Evolutionary conservation across 148 eudicot species (phyloP).

Genomic region (Bassia scoparia): DNA sequence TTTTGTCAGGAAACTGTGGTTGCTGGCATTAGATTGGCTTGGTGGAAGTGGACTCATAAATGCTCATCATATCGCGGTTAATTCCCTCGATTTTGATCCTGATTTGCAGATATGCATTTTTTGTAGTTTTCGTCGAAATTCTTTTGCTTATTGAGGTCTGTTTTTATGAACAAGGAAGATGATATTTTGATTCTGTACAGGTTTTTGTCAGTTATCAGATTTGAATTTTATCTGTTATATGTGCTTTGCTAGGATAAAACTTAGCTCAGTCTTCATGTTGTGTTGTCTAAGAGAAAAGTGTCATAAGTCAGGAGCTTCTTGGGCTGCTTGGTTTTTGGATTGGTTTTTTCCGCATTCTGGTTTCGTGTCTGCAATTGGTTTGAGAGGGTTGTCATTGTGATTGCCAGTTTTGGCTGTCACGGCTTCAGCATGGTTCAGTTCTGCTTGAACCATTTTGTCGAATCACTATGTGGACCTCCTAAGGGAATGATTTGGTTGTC

Average conservation of each 20-base stretch:
- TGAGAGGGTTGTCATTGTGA: constrained; percentile 37
- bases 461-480: constrained; percentile 39
- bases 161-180: constrained; percentile 39
- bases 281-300: constrained; percentile 40
- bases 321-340: constrained; percentile 42
- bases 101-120: constrained; percentile 48
- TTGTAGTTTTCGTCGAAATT: constrained; percentile 46
- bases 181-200: constrained; percentile 38
- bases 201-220: constrained; percentile 47
- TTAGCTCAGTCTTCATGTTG: constrained; percentile 44
- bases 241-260: constrained; percentile 46
- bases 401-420: constrained; percentile 37
- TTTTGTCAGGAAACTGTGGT: constrained; percentile 45
- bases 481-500: constrained; percentile 45
- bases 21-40: constrained; percentile 47
- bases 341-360: constrained; percentile 50
- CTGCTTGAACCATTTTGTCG: constrained; percentile 47
- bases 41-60: constrained; percentile 60
- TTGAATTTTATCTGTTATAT: constrained; percentile 49
- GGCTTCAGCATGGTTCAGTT: constrained; percentile 54
- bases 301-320: constrained; percentile 39
- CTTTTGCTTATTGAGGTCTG: constrained; percentile 39
- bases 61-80: constrained; percentile 53
- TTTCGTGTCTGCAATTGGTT: constrained; percentile 44
- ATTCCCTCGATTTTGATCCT: constrained; percentile 49